Evolutionary conservation across 306 rosid species (phyloP).

Genomic region (Cucumis melo): DNA sequence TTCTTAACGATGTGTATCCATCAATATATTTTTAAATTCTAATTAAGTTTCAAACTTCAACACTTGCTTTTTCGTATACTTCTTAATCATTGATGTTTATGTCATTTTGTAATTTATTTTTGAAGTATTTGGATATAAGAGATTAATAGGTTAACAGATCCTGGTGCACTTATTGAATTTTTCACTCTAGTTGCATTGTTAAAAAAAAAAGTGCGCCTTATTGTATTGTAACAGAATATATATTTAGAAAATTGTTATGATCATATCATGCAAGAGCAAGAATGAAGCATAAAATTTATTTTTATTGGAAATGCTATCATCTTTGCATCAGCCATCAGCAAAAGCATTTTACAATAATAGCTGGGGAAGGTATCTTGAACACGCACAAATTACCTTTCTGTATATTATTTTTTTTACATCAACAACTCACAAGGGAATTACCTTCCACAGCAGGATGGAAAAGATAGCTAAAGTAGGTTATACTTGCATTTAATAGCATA

Average conservation of each 20-base stretch:
- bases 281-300: not conserved
- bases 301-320: not conserved
- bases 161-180: no score
- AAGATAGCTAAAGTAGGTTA: not conserved
- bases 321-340: not conserved
- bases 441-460: not conserved
- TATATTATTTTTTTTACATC: not conserved
- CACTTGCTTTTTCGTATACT: no score
- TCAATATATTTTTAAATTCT: no score
- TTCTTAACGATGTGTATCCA: no score
- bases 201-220: no score
- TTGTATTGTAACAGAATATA: no score
- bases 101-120: no score
- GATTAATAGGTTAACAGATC: no score
- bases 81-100: no score
- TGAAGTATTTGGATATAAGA: no score
- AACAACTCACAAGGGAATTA: not conserved
- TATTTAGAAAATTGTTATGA: not conserved
- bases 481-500: constrained; percentile 7
- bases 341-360: not conserved
- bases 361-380: not conserved
- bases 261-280: not conserved
- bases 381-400: not conserved
- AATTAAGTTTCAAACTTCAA: no score
- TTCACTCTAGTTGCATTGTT: no score